These are phyloP conservation scores for Fomitopsis betulina DNA, from an alignment of 1,284 basidiomycete genomes.

Conservation along the genomic window DNA sequence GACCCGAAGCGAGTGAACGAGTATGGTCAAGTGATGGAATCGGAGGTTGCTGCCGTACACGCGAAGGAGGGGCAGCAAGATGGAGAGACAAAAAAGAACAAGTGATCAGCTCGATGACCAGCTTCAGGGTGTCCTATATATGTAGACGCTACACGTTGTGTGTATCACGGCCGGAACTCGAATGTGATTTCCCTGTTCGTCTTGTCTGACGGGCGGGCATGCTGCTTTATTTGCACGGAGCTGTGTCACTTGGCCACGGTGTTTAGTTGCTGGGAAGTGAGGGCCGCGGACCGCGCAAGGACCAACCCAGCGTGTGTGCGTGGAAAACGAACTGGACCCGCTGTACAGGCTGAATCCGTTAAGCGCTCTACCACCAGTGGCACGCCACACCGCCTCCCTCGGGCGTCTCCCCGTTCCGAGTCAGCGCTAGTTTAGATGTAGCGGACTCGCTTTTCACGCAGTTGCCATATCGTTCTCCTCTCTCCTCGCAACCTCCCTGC, in stretches of 20 bases:
- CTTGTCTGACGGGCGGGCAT: conserved; percentile 3
- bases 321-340: conserved; percentile 15
- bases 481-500: conserved; percentile 5
- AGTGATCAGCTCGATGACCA: conserved; percentile 28
- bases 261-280: background rate
- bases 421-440: conserved; percentile 7
- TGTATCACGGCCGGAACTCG: conserved; percentile 25
- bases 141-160: conserved; percentile 9
- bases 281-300: background rate
- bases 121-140: background rate
- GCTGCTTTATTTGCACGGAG: background rate
- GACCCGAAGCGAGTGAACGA: conserved; percentile 95
- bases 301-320: conserved; percentile 15
- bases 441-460: conserved; percentile 5
- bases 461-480: conserved; percentile 6
- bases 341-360: background rate
- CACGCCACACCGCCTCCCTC: conserved; percentile 9
- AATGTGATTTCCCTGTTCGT: conserved; percentile 7
- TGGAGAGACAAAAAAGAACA: conserved; percentile 31
- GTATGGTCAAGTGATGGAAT: conserved; percentile 80
- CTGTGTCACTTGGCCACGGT: background rate
- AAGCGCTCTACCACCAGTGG: background rate
- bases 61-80: conserved; percentile 20
- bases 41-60: conserved; percentile 43
- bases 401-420: conserved; percentile 3